phyloP scores from a whole-genome alignment of 306 rosid genomes.

The Coriaria nepalensis region DNA sequence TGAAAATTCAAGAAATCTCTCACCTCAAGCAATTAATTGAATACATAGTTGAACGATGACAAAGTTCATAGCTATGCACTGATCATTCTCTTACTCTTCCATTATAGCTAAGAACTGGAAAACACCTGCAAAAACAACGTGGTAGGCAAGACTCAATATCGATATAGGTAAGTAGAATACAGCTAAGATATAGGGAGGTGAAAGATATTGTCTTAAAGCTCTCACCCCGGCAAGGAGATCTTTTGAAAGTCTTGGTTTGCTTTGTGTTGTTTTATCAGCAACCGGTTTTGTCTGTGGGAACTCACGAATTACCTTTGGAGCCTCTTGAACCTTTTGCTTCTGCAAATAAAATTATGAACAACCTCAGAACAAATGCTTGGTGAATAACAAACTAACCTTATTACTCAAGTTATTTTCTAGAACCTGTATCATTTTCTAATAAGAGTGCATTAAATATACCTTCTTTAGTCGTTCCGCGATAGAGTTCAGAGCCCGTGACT shows the following conservation, averaged over 20 bases:
- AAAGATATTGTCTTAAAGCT: constrained; percentile 7
- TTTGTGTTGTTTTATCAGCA: constrained; percentile 15
- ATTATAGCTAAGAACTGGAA: constrained; percentile 44
- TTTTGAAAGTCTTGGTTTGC: constrained; percentile 35
- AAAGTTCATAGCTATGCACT: too few species aligned
- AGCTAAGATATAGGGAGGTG: neutral
- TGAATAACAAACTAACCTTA: neutral
- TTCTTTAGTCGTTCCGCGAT: constrained; percentile 67
- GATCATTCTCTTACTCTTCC: too few species aligned
- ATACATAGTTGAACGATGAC: too few species aligned
- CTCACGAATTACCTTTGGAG: constrained; percentile 39
- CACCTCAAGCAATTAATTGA: too few species aligned
- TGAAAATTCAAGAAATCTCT: too few species aligned
- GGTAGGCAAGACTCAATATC: neutral
- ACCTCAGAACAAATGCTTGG: neutral
- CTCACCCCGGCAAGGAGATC: constrained; percentile 57
- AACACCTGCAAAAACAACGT: constrained; percentile 41
- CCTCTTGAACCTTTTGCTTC: constrained; percentile 55
- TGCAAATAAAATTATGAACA: constrained; percentile 18
- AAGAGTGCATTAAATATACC: constrained; percentile 25
- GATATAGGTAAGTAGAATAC: neutral
- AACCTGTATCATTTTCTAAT: neutral
- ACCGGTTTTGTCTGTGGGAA: constrained; percentile 61
- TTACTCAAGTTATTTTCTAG: neutral
- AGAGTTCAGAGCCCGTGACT: constrained; percentile 54